Base-by-base conservation (phyloP, 2,329 filamentous ascomycete species). In the Karstenula rhodostoma region DNA sequence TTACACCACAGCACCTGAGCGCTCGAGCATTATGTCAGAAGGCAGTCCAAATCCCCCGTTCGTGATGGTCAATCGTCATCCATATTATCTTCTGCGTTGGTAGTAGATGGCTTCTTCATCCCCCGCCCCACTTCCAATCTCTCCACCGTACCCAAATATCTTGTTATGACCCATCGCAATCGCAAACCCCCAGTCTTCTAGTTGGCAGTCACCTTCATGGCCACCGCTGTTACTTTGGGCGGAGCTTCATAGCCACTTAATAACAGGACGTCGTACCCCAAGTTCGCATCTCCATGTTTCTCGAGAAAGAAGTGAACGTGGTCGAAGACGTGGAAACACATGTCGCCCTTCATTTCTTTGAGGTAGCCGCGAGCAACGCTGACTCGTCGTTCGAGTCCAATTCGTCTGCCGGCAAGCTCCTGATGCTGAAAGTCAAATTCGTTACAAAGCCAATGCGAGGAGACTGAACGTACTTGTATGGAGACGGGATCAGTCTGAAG, bases 201-300 rank as follows among this genome's bases (percentile, higher is more conserved):
- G 44, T 67, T 17, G 3, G 44, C 44, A 13, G 23, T 29, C 44
- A 47, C 44, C 22, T 27, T 47, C 22, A 47, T 15, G 10, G 22
- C 25, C 44, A 47, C 23, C 5, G 23, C 13, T 15, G 23, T 17
- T 2, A 47, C 44, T 23, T 29, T 47, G 15, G 23, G 23, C 10
- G 44, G 44, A 25, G 43, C 7, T 10, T 25, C 22, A 23, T 46
- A 25, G 19, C 23, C 43, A 19, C 23, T 8, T 19, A 19, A 13
- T 12, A 46, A 25, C 8, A 19, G 43, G 15, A 32, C 27, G 15
- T 40, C 37, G 5, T 40, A 40, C 2, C 17, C 37, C 17, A 40
- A 40, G 17, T n/a, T 15, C 7, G n/a, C 17, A 9, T n/a, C 17
- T 40, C n/a, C 37, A 7, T 40, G 17, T 1, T 40, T n/a, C 9